Conservation (phyloP, 176 grass and related monocot genomes). For the Panicum miliaceum region DNA sequence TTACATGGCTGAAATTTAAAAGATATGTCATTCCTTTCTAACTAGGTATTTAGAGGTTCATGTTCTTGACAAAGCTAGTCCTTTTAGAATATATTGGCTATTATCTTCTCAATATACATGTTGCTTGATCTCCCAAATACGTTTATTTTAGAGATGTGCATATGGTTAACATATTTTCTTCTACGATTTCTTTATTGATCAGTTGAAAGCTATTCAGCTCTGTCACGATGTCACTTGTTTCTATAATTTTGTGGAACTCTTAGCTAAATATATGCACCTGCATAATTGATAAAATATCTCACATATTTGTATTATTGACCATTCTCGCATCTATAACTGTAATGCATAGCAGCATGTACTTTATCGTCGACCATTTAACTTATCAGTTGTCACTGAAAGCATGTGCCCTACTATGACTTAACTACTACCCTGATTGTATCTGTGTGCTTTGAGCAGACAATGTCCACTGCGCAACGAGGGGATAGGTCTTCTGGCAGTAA, state of each 20-base stretch:
- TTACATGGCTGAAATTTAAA: conserved; percentile 19
- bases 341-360: neutral
- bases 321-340: neutral
- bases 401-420: conserved; percentile 13
- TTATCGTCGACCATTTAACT: neutral
- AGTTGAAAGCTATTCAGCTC: neutral
- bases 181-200: neutral
- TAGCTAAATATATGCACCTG: neutral
- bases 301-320: neutral
- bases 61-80: neutral
- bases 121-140: conserved; percentile 10
- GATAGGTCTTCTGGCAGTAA: conserved; percentile 63
- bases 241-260: neutral
- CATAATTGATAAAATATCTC: neutral
- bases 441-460: conserved; percentile 43
- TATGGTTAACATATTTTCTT: neutral
- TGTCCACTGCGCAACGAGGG: conserved; percentile 33
- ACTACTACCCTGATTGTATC: conserved; percentile 28
- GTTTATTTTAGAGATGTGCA: neutral
- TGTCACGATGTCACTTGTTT: neutral
- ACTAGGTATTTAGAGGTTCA: neutral
- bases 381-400: neutral
- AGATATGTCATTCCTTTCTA: conserved; percentile 13
- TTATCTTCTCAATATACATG: neutral
- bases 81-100: neutral